Percentiles rank a stretch among this genome's conserved stretches.
These are phyloP conservation scores for Pyracantha coccinea DNA, from an alignment of 331 rosid genomes.

Conservation along the genomic window DNA sequence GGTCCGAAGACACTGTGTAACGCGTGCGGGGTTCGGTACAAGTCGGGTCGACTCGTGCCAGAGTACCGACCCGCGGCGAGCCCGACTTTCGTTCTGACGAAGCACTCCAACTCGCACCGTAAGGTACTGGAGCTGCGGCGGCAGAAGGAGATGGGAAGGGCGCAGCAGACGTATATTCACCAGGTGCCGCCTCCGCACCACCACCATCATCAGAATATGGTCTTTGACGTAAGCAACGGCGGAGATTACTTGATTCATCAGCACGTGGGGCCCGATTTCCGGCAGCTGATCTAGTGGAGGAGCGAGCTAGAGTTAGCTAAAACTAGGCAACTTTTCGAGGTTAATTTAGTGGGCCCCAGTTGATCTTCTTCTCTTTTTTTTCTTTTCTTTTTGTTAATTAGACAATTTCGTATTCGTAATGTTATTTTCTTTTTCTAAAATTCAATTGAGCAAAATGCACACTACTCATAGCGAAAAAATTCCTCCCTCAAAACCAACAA, in stretches of 20 bases:
- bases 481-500: too few species aligned
- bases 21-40: slow-evolving; percentile 83
- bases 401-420: slow-evolving; percentile 4
- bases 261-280: slow-evolving; percentile 51
- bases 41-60: slow-evolving; percentile 79
- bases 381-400: neutral
- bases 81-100: slow-evolving; percentile 83
- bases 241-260: slow-evolving; percentile 82
- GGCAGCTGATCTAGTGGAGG: slow-evolving; percentile 45
- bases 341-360: slow-evolving; percentile 7
- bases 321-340: slow-evolving; percentile 11
- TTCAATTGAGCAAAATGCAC: too few species aligned
- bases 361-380: neutral
- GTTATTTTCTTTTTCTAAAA: neutral
- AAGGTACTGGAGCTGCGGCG: slow-evolving; percentile 89
- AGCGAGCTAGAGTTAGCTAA: slow-evolving; percentile 19
- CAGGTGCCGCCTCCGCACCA: slow-evolving; percentile 45
- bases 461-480: too few species aligned
- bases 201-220: slow-evolving; percentile 39
- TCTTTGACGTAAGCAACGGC: slow-evolving; percentile 60
- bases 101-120: slow-evolving; percentile 92
- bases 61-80: slow-evolving; percentile 94
- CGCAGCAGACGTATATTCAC: slow-evolving; percentile 7
- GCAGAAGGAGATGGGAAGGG: slow-evolving; percentile 62
- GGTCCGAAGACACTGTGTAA: slow-evolving; percentile 87